These are phyloP conservation scores for Colletotrichum neosansevieriae DNA, from an alignment of 2,329 filamentous ascomycete species.

Conservation along the genomic window DNA sequence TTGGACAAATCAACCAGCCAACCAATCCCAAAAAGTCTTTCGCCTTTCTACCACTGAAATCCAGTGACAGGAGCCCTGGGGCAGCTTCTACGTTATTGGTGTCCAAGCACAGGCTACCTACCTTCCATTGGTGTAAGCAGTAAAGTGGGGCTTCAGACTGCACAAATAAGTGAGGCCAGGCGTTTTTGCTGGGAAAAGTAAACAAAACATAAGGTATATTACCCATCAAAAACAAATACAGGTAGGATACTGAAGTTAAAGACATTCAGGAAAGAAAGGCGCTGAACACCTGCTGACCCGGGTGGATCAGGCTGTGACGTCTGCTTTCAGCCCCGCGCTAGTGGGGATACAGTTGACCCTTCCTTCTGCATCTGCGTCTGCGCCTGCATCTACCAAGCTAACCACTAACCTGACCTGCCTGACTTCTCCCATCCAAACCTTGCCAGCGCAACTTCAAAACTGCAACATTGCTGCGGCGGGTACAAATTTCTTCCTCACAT, in stretches of 20 bases:
- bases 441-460: slow-evolving; percentile 15
- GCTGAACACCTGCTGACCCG: neutral
- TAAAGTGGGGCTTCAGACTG: neutral
- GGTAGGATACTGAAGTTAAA: neutral
- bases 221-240: neutral
- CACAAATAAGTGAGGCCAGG: neutral
- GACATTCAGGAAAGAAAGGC: neutral
- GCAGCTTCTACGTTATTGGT: too few relatives aligned
- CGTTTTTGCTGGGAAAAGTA: too few relatives aligned
- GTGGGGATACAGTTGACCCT: slow-evolving; percentile 31
- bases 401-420: slow-evolving; percentile 19
- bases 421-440: slow-evolving; percentile 1
- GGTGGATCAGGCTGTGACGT: slow-evolving; percentile 27
- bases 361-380: slow-evolving; percentile 6
- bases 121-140: too few relatives aligned
- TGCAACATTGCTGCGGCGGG: slow-evolving; percentile 4
- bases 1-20: too few relatives aligned
- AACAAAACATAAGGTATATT: neutral
- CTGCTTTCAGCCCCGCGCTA: slow-evolving; percentile 40
- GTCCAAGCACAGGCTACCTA: too few relatives aligned
- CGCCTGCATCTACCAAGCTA: slow-evolving; percentile 14
- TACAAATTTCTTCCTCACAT: neutral
- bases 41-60: too few relatives aligned
- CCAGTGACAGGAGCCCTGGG: too few relatives aligned
- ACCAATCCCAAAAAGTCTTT: too few relatives aligned